Conservation (phyloP, 257 asterid species). For the Paraleonurus japonicus region DNA sequence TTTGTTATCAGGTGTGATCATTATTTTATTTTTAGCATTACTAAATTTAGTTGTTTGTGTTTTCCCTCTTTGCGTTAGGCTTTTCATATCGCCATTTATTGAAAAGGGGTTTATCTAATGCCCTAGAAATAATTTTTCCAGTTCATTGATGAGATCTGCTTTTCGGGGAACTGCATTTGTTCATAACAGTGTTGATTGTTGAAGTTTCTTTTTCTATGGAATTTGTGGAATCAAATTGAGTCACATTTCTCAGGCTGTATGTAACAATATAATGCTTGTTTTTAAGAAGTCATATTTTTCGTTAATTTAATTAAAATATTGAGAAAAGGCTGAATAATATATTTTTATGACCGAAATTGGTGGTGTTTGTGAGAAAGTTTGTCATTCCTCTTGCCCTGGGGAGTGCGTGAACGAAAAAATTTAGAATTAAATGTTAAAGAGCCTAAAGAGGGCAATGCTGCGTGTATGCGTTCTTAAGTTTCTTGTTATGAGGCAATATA, state of each 20-base stretch:
- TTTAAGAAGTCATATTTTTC: neutral
- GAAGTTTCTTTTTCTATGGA: neutral
- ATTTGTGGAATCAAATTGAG: conserved; percentile 10
- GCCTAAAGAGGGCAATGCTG: conserved; percentile 3
- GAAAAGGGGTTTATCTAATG: conserved; percentile 13
- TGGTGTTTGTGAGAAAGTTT: conserved; percentile 15
- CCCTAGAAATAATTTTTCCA: conserved; percentile 17
- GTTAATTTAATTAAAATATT: conserved; percentile 12
- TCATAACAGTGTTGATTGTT: neutral
- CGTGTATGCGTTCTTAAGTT: neutral
- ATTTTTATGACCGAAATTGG: neutral
- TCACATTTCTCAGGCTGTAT: neutral
- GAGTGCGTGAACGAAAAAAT: neutral
- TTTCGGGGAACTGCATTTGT: conserved; percentile 33
- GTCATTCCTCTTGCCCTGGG: neutral
- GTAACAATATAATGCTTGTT: neutral
- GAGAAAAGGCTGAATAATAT: neutral
- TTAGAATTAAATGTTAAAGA: neutral
- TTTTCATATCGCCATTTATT: neutral
- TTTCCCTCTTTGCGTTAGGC: neutral
- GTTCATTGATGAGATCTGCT: conserved; percentile 41
- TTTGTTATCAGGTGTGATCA: conserved; percentile 19
- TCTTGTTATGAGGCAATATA: neutral
- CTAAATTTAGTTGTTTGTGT: conserved; percentile 25
- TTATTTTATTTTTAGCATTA: conserved; percentile 16